Conservation (phyloP, 1,284 basidiomycete genomes). For the Malassezia globosa region DNA sequence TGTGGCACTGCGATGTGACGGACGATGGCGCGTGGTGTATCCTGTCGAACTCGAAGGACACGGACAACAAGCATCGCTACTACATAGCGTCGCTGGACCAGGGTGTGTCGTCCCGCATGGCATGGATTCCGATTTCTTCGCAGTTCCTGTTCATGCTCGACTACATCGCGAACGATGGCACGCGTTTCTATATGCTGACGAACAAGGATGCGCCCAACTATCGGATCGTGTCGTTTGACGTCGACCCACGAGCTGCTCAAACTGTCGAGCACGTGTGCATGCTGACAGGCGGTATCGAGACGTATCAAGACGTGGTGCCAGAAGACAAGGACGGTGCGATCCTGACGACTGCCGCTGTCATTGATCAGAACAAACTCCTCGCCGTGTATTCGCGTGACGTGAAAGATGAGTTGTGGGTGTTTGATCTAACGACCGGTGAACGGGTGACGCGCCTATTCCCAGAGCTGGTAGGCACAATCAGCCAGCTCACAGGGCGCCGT, state of each 20-base stretch:
- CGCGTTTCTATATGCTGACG: constrained; percentile 40
- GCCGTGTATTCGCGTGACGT: constrained; percentile 66
- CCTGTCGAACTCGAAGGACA: constrained; percentile 35
- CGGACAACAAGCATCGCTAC: constrained; percentile 35
- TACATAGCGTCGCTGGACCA: constrained; percentile 29
- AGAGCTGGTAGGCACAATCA: constrained; percentile 61
- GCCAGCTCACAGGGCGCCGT: constrained; percentile 53
- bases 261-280: constrained; percentile 26
- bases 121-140: constrained; percentile 35
- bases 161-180: constrained; percentile 36
- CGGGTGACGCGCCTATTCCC: constrained; percentile 56
- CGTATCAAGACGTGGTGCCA: constrained; percentile 58
- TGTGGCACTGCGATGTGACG: constrained; percentile 33
- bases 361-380: constrained; percentile 57
- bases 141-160: constrained; percentile 34
- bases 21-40: constrained; percentile 39
- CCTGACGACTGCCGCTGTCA: constrained; percentile 53
- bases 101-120: constrained; percentile 17
- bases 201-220: constrained; percentile 43
- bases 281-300: constrained; percentile 23
- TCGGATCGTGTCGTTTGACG: constrained; percentile 29
- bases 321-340: constrained; percentile 59
- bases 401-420: constrained; percentile 69
- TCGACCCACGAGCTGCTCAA: constrained; percentile 22
- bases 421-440: constrained; percentile 55